Base-by-base conservation (phyloP, 805 yeast genomes). In the Candida mattraensis region DNA sequence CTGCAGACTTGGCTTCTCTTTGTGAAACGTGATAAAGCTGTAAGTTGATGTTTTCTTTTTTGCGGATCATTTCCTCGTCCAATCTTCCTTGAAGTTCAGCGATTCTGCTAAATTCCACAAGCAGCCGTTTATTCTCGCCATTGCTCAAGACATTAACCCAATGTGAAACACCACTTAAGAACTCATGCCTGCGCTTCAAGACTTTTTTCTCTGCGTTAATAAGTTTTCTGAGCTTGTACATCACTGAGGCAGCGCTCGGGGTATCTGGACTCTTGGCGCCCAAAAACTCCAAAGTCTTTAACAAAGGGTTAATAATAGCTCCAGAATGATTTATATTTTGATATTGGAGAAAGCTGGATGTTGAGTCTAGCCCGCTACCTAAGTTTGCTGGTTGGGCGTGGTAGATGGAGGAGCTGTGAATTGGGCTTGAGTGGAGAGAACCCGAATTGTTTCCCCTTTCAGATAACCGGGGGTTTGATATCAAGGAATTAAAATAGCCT, bases 1-100 rank as follows among this genome's bases (percentile, higher is more conserved):
- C 72, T 14, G 54, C 63, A 17, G 66, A 62, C 47, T 76, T 72
- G 39, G 53, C 59, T 52, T 77, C 83, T 39, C 83, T 60, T 43
- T 71, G 69, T 25, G 69, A 59, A 5, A 77, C 74, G 33, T 67
- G 70, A 7, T 57, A 55, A 31, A 77, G 52, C 36, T 71, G 71
- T 11, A 66, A 48, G 39, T 65, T 67, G 22, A 75, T 56, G 31
- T 52, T 63, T 30, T 70, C 74, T 42, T 71, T 57, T 44, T 66
- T 69, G 36, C 73, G 69, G 13, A 64, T 56, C 21, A 64, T 34
- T n/a, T 56, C 59, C 12, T 63, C 66, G 18, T 58, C 51, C 3
- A 45, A 24, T 27, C 63, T 63, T 12, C 61, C 45, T 49, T 73
- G 76, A 15, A 53, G 33, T 24, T 61, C 63, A 3, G 69, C 43